Evolutionary conservation across 345 rosid species (phyloP).

Genomic region (Microcos paniculata): DNA sequence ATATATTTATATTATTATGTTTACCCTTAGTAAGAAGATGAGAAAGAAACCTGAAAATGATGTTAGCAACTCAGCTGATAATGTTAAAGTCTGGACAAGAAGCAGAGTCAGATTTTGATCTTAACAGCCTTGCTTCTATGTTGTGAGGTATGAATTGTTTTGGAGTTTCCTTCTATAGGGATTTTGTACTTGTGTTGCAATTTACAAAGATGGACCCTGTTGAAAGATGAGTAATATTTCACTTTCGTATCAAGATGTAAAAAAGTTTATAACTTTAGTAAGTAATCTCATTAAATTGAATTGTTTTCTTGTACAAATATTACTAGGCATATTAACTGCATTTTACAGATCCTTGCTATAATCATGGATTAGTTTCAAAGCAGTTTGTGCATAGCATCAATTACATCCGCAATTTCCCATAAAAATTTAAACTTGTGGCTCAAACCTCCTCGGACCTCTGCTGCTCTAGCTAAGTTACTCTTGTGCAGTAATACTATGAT

Average conservation of each 20-base stretch:
- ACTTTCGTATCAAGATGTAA: background rate
- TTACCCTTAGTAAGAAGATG: background rate
- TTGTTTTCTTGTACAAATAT: slow-evolving; percentile 1
- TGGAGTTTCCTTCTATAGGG: background rate
- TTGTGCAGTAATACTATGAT: slow-evolving; percentile 2
- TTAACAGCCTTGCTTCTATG: background rate
- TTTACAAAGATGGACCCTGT: background rate
- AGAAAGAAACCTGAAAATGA: background rate
- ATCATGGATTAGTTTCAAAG: background rate
- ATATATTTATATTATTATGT: too few relatives aligned
- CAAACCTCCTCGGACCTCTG: slow-evolving; percentile 27
- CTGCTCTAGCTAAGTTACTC: slow-evolving; percentile 7
- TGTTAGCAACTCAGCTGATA: background rate
- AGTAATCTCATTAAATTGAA: background rate
- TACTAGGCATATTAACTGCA: background rate
- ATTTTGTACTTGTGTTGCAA: background rate
- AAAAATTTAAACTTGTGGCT: slow-evolving; percentile 19
- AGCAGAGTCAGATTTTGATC: background rate
- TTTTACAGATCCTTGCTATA: background rate
- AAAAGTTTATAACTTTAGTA: background rate
- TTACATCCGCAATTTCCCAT: slow-evolving; percentile 19
- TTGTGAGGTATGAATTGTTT: background rate
- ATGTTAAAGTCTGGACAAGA: background rate
- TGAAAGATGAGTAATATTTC: background rate
- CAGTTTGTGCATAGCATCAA: slow-evolving; percentile 8